phyloP scores from a whole-genome alignment of 148 eudicot species.

The Silene conica region DNA sequence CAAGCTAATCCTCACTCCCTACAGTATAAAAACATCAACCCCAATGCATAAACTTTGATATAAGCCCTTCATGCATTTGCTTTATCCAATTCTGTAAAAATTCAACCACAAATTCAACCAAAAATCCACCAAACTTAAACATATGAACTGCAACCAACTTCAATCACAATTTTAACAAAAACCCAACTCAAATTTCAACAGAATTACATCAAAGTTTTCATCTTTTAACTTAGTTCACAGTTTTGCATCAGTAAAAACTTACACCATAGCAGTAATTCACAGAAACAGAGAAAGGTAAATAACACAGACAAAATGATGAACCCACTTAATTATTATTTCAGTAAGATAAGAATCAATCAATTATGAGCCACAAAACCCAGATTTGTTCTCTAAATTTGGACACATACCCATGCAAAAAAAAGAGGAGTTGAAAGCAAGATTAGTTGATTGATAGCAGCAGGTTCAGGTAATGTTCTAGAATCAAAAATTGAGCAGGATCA shows the following conservation, averaged over 20 bases:
- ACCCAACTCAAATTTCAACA: background rate
- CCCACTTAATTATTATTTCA: background rate
- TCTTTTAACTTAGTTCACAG: background rate
- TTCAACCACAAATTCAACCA: slow-evolving; percentile 1
- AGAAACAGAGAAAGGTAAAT: background rate
- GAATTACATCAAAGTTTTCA: background rate
- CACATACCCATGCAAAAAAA: slow-evolving; percentile 20
- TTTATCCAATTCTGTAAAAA: slow-evolving; percentile 21
- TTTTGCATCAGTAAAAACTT: background rate
- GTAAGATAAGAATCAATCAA: background rate
- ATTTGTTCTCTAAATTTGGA: background rate
- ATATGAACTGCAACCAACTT: background rate
- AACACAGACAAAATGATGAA: slow-evolving; percentile 13
- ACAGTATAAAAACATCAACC: slow-evolving; percentile 1
- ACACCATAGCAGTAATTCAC: slow-evolving; percentile 5
- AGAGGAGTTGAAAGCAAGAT: background rate
- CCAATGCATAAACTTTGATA: slow-evolving; percentile 16
- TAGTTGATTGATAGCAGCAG: background rate
- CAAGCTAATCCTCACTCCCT: background rate
- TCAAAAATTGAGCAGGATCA: no score
- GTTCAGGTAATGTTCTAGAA: background rate
- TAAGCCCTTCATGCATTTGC: background rate
- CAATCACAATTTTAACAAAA: slow-evolving; percentile 2
- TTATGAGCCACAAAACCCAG: slow-evolving; percentile 23
- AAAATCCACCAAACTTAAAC: background rate